phyloP scores from a whole-genome alignment of 1,284 basidiomycete genomes.

The Rhodotorula sp. region DNA sequence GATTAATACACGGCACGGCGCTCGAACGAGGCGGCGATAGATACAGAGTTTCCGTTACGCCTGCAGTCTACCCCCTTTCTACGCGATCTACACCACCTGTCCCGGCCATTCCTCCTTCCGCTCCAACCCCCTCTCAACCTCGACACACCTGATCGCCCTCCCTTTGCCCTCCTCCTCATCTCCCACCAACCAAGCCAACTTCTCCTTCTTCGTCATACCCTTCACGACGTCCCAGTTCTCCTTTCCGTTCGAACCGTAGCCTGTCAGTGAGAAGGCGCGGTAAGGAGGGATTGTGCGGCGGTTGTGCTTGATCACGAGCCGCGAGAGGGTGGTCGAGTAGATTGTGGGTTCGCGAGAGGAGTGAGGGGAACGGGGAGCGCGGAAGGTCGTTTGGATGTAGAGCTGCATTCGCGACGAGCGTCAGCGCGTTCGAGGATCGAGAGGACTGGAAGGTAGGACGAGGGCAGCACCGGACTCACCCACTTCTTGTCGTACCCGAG shows the following conservation, averaged over 20 bases:
- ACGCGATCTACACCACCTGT: slow-evolving; percentile 1
- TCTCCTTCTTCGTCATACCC: slow-evolving; percentile 19
- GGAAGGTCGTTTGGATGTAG: slow-evolving; percentile 30
- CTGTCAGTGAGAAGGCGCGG: slow-evolving; percentile 30
- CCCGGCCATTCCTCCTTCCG: slow-evolving; percentile 24
- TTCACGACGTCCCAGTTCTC: slow-evolving; percentile 26
- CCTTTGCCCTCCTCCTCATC: slow-evolving; percentile 17
- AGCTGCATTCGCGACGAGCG: slow-evolving; percentile 1
- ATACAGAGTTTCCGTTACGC: no score
- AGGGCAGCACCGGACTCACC: background rate
- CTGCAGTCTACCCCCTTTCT: background rate
- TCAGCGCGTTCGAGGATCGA: background rate
- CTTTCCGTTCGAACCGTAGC: slow-evolving; percentile 20
- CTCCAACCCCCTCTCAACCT: slow-evolving; percentile 27
- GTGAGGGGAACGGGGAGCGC: background rate
- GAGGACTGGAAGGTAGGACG: background rate
- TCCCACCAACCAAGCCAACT: slow-evolving; percentile 23
- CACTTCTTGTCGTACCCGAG: slow-evolving; percentile 38
- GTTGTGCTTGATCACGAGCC: slow-evolving; percentile 33
- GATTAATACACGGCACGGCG: no score
- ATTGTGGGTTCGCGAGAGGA: slow-evolving; percentile 10
- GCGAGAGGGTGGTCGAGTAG: slow-evolving; percentile 21
- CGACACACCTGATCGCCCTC: slow-evolving; percentile 13
- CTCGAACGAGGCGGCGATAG: no score
- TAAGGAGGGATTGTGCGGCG: slow-evolving; percentile 30